A percentile compares a stretch with the other conserved stretches of the same genome.
Evolutionary conservation across 2,329 filamentous ascomycete species (phyloP).

Genomic region (Fonsecaea multimorphosa): DNA sequence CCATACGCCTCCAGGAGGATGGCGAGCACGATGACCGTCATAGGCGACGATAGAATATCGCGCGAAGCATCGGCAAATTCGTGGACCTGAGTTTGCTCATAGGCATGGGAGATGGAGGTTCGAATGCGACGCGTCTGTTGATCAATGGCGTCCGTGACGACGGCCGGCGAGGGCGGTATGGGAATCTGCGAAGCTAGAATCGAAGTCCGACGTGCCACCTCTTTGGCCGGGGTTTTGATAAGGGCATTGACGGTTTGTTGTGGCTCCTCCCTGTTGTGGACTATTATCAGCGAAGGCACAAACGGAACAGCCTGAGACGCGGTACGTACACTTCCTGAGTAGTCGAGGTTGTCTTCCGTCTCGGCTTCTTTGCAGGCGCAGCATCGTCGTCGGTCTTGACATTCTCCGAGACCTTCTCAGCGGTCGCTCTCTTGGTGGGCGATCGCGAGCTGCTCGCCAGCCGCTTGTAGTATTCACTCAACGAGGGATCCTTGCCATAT

Average conservation of each 20-base stretch:
- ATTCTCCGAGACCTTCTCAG: constrained; percentile 45
- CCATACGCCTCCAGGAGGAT: constrained; percentile 72
- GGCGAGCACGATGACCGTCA: constrained; percentile 72
- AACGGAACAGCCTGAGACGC: constrained; percentile 33
- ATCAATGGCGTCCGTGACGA: constrained; percentile 78
- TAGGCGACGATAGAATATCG: constrained; percentile 73
- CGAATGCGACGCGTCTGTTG: constrained; percentile 61
- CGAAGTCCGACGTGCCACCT: constrained; percentile 46
- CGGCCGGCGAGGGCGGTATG: constrained; percentile 80
- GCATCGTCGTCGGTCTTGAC: constrained; percentile 49
- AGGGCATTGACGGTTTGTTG: constrained; percentile 30
- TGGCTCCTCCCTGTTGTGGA: constrained; percentile 31
- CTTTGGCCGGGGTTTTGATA: constrained; percentile 47
- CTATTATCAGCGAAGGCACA: constrained; percentile 37
- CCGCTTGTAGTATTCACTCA: constrained; percentile 79
- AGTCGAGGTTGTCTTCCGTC: constrained; percentile 42
- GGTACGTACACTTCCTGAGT: constrained; percentile 41
- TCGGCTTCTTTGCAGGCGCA: constrained; percentile 42
- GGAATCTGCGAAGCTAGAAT: constrained; percentile 63
- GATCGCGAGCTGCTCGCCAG: constrained; percentile 62
- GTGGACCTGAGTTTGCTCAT: constrained; percentile 63
- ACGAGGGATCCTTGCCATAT: constrained; percentile 67
- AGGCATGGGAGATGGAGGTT: constrained; percentile 71
- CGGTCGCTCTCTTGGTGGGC: constrained; percentile 61
- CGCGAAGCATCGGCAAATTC: constrained; percentile 71